Base-by-base conservation (phyloP, 2,329 filamentous ascomycete species). In the Fusarium sarcochroum region DNA sequence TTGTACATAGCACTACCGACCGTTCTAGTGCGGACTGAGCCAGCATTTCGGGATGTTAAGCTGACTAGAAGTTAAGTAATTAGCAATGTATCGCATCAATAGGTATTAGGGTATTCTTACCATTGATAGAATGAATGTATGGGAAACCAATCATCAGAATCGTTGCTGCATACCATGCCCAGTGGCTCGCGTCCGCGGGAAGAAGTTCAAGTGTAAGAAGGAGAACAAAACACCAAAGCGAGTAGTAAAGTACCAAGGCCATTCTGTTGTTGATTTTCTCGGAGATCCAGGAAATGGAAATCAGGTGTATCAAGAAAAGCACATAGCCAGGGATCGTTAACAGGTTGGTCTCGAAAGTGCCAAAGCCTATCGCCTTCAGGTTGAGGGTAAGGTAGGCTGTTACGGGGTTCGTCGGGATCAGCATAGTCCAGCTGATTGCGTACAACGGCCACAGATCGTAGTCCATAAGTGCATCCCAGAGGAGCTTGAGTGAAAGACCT, bases 1-100 rank as follows among this genome's bases (percentile, higher is more conserved):
- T 89, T 89, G 74, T 89, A 89, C 17, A 88, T 75, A 1, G 86
- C 87, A 2, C 84, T 84, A 1, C 85, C 85, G 2, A 90, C 85
- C 0, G 87, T 86, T 14, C 88, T 78, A 13, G 86, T 88, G 10
- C 86, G 81, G 2, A 90, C 88, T 3, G 84, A 84, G 44, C 87
- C 87, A 0, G 86, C 83, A 67, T 90, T 90, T 45, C 86, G 82
- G 3, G 84, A 86, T 0, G 83, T 86, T 77, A 87, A 85, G 0
- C 85, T 87, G 1, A 89, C 87, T 38, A 87, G 3, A 47, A 7
- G n/a, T 7, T 4, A 15, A 10, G 21, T 7, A 0, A 1, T 54
- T 49, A 55, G 41, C 1, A 21, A 21, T 13, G 2, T 1, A 21
- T 10, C 3, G 21, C 7, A 20, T 1, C 1, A 13, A 17, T 8